These are phyloP conservation scores for Crataegus laevigata DNA, from an alignment of 306 rosid genomes.

Conservation along the genomic window DNA sequence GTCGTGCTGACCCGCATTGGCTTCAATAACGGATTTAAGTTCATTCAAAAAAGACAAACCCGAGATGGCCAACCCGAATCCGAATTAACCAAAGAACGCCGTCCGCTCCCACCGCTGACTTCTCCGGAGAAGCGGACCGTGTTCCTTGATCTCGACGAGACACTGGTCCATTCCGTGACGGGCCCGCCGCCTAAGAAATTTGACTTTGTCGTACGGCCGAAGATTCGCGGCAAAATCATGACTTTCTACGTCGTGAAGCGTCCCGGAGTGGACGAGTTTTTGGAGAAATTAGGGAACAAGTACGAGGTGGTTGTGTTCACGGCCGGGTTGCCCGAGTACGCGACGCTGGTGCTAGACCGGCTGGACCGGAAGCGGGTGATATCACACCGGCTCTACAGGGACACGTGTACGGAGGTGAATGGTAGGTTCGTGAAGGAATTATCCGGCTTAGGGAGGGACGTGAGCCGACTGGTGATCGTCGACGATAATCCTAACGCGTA, in stretches of 20 bases:
- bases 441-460: constrained; percentile 47
- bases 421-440: constrained; percentile 77
- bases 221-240: constrained; percentile 50
- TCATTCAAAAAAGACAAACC: constrained; percentile 27
- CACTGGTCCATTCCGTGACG: constrained; percentile 54
- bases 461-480: constrained; percentile 56
- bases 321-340: constrained; percentile 73
- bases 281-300: constrained; percentile 39
- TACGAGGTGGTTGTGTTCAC: constrained; percentile 86
- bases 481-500: constrained; percentile 84
- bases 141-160: constrained; percentile 81
- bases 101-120: constrained; percentile 24
- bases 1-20: constrained; percentile 39
- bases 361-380: constrained; percentile 46
- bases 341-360: constrained; percentile 60
- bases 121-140: constrained; percentile 42
- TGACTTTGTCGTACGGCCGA: constrained; percentile 68
- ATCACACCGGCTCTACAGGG: constrained; percentile 67
- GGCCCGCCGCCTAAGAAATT: constrained; percentile 42
- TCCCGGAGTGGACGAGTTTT: constrained; percentile 59
- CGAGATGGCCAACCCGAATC: neutral
- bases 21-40: constrained; percentile 35
- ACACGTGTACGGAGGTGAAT: constrained; percentile 49
- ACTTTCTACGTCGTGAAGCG: constrained; percentile 76
- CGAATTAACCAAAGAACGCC: neutral